phyloP scores from a whole-genome alignment of 495 filamentous ascomycete genomes.

The Haplographium delicatum region DNA sequence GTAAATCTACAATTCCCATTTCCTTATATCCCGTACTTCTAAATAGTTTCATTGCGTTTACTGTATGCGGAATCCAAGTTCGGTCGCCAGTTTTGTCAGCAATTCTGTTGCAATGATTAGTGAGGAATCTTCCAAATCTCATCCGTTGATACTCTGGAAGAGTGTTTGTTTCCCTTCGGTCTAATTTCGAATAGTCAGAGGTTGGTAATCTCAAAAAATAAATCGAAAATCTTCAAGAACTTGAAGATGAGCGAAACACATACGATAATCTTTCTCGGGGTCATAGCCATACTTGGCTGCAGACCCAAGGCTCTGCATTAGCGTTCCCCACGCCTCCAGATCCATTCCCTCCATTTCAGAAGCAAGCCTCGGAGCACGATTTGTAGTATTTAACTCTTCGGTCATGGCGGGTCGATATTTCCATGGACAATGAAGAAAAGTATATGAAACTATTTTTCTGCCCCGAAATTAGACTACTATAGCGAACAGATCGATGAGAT shows the following conservation, averaged over 20 bases:
- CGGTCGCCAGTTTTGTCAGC: constrained; percentile 2
- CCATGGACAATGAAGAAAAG: constrained; percentile 13
- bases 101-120: constrained; percentile 9
- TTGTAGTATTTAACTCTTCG: neutral
- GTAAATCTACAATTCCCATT: neutral
- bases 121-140: constrained; percentile 15
- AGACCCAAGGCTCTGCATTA: neutral
- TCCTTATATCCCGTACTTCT: neutral
- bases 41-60: neutral
- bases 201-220: neutral
- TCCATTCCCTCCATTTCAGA: constrained; percentile 4
- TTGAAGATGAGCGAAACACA: too few relatives aligned
- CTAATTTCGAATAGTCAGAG: neutral
- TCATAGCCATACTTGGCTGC: constrained; percentile 10
- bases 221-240: neutral
- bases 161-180: constrained; percentile 12
- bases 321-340: neutral
- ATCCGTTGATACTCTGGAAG: constrained; percentile 13
- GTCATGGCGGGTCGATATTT: constrained; percentile 1
- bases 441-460: constrained; percentile 16
- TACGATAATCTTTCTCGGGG: constrained; percentile 14
- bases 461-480: neutral
- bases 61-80: constrained; percentile 5
- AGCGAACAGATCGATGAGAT: neutral
- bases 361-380: neutral